These are phyloP conservation scores for Clavaria fumosa DNA, from an alignment of 768 basidiomycete genomes.

Conservation along the genomic window DNA sequence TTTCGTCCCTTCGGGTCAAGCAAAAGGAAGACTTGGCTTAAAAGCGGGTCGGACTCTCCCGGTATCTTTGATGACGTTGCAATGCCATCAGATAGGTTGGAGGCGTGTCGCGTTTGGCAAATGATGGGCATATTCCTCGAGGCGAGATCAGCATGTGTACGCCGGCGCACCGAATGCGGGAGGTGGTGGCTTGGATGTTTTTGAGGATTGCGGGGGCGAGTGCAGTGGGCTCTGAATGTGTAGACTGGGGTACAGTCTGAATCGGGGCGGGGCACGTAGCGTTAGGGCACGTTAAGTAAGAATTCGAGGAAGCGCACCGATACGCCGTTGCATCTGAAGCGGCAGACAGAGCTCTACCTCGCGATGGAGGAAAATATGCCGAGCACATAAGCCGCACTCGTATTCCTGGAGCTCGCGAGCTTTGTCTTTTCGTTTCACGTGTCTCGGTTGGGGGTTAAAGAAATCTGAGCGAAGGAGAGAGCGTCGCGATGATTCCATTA, in stretches of 20 bases:
- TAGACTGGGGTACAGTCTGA: too few relatives aligned
- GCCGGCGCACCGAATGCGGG: background rate
- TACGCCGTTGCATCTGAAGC: too few relatives aligned
- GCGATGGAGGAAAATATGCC: background rate
- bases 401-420: slow-evolving; percentile 16
- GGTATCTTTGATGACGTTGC: background rate
- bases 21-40: too few relatives aligned
- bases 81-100: background rate
- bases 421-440: slow-evolving; percentile 39
- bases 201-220: too few relatives aligned
- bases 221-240: too few relatives aligned
- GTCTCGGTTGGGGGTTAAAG: slow-evolving; percentile 34
- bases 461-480: slow-evolving; percentile 11
- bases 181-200: background rate
- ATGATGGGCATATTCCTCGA: background rate
- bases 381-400: background rate
- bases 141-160: too few relatives aligned
- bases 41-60: too few relatives aligned
- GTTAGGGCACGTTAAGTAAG: too few relatives aligned
- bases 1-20: background rate
- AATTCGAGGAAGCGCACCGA: too few relatives aligned
- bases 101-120: background rate
- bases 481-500: slow-evolving; percentile 14
- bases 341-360: too few relatives aligned
- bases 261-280: too few relatives aligned